phyloP scores from a whole-genome alignment of 169 alveolate species.

The Plasmodium coatneyi region DNA sequence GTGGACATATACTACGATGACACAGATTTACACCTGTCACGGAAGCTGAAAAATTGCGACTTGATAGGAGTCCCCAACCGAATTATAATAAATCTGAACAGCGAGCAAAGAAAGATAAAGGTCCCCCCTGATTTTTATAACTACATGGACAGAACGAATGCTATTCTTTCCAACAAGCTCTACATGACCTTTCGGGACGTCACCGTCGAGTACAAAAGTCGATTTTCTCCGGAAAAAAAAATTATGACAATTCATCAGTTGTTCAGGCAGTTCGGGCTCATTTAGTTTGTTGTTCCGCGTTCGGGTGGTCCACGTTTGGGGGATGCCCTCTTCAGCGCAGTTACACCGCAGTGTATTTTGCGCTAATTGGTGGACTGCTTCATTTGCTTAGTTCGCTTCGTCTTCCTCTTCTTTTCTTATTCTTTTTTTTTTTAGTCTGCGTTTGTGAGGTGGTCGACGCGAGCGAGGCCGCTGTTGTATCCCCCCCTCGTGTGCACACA shows the following conservation, averaged over 20 bases:
- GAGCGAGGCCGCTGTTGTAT: not conserved
- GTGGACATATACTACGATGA: constrained; percentile 53
- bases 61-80: constrained; percentile 58
- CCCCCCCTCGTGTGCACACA: not conserved
- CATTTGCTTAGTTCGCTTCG: not conserved
- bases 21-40: constrained; percentile 58
- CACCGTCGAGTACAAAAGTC: constrained; percentile 32
- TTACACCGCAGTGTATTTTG: not conserved
- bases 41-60: constrained; percentile 64
- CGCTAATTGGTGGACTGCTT: not conserved
- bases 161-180: constrained; percentile 20
- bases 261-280: constrained; percentile 16
- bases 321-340: not conserved
- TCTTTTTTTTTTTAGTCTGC: not conserved
- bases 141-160: constrained; percentile 10
- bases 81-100: constrained; percentile 46
- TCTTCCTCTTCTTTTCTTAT: not conserved
- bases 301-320: not conserved
- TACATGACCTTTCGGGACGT: constrained; percentile 30
- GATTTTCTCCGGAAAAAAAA: constrained; percentile 47
- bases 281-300: not conserved
- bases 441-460: not conserved
- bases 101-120: constrained; percentile 22
- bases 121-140: constrained; percentile 50
- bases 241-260: constrained; percentile 50